Percentiles rank a stretch among this genome's conserved stretches.
phyloP scores from a whole-genome alignment of 1,139 yeast species.

The Candida tunisiensis region DNA sequence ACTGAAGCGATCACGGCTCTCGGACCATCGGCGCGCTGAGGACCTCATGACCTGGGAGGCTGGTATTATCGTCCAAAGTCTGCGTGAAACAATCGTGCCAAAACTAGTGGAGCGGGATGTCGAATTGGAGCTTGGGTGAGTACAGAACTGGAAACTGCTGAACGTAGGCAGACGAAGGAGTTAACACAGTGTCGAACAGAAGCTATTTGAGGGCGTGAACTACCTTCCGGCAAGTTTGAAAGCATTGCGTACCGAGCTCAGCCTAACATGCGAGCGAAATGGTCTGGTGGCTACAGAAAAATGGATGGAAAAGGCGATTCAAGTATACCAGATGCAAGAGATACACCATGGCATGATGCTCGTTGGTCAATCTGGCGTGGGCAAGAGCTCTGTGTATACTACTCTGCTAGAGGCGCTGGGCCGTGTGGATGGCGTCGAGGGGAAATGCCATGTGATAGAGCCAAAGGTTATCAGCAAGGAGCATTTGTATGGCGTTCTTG shows the following conservation, averaged over 20 bases:
- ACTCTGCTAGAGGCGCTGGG: slow-evolving; percentile 31
- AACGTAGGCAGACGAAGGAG: not conserved
- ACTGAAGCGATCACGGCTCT: slow-evolving; percentile 18
- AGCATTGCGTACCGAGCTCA: slow-evolving; percentile 7
- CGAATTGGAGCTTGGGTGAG: slow-evolving; percentile 8
- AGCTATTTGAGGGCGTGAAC: slow-evolving; percentile 14
- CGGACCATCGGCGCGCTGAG: slow-evolving; percentile 1
- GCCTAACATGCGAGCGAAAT: slow-evolving; percentile 9
- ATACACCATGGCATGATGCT: slow-evolving; percentile 70
- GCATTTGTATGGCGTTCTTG: slow-evolving; percentile 53
- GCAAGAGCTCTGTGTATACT: slow-evolving; percentile 48
- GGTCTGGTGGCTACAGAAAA: slow-evolving; percentile 17
- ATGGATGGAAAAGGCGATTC: slow-evolving; percentile 44
- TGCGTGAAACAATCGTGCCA: slow-evolving; percentile 47
- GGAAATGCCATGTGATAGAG: slow-evolving; percentile 36
- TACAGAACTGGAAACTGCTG: too few relatives aligned
- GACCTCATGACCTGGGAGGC: slow-evolving; percentile 24
- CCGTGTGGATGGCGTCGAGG: slow-evolving; percentile 21
- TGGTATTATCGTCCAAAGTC: slow-evolving; percentile 32
- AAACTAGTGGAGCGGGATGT: slow-evolving; percentile 41
- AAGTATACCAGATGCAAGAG: slow-evolving; percentile 44
- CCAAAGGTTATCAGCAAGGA: slow-evolving; percentile 61
- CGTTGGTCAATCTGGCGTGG: slow-evolving; percentile 63
- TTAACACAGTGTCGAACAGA: slow-evolving; percentile 11
- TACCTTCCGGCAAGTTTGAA: slow-evolving; percentile 8